Base-by-base conservation (phyloP, 805 yeast species). In the Candida michaelii region DNA sequence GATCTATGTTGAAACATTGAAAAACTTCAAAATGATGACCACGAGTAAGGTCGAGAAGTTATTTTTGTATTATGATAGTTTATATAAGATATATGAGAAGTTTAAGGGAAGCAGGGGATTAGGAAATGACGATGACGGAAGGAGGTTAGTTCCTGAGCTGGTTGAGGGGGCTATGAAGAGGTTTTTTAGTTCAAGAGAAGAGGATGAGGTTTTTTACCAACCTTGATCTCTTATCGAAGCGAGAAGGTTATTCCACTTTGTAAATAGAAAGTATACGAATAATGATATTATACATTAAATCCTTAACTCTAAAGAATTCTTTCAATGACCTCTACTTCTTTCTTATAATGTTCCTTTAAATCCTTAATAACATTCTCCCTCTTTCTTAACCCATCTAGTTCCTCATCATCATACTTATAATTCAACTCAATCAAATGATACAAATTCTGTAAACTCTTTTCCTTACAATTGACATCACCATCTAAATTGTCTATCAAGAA, bases 11-110 rank as follows among this genome's bases (percentile, higher is more conserved):
- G 74, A 75, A 48, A 70, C 80, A 42, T 48, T 84, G 19, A 69
- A 74, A 39, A 83, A 82, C 43, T 71, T 85, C 48, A 79, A 77
- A 42, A 65, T 71, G 48, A 71, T 84, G 73, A 81, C 85, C 2
- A 72, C 69, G 8, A 55, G 71, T 2, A 74, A 73, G 41, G 76
- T 82, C 0, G 71, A 73, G 35, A 63, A 70, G 15, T 60, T 83
- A 2, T 60, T 64, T 23, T 53, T 62, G 12, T 63, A 61, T 31
- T 74, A 75, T 48, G 62, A 68, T 2, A 64, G 69, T 6, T 59
- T 82, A 17, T 63, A 52, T 30, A 50, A 54, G 32, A 39, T 70
- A 12, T 63, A 55, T 44, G 47, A 49, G 32, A 36, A 66, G 51
- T 60, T 62, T 53, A 40, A 31, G 16, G 44, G 38, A n/a, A 51